Evolutionary conservation across 1,284 basidiomycete species (phyloP), one percentile per base, ranked within the genome.

Genomic region (Megacollybia platyphylla): DNA sequence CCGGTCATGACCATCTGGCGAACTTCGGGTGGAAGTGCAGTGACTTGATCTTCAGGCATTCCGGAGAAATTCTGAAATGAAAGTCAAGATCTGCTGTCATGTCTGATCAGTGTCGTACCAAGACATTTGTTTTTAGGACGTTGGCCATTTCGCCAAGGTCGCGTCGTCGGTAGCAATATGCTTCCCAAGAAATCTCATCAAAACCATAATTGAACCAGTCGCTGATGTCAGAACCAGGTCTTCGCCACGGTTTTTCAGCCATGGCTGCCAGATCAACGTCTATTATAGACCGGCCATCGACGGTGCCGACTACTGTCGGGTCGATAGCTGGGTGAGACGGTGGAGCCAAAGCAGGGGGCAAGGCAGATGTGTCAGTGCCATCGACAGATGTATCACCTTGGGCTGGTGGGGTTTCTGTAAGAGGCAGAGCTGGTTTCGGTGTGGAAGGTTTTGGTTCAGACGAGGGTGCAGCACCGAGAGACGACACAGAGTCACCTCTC

Each of bases 171-270:
- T 86, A 82, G 53, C 88, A 86, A 60, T 93, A 99, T 37, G 83
- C 79, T 52, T 88, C 86, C 89, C 92, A 99, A 13, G 85, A 86
- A 9, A 90, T 74, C 62, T 99, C 96, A 59, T 98, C 94, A 57
- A 98, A 98, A 0, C 96, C 96, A 54, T 97, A 98, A 63, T 99
- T 98, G 67, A 98, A 99, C 84, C 90, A 99, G 64, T 97, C 94
- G 52, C 87, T 87, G 44, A 97, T 70, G 64, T 97, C 91, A 5
- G 89, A 83, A 11, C 96, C 96, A 7, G 93, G 87, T 43, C 84
- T 67, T 46, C 94, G 70, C 96, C 96, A 99, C 2, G 87, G 84
- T 58, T 96, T 94, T 45, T 88, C 85, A 17, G 84, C 68, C 59
- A 97, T 71, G 17, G 83, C 76, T 18, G 70, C 73, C 40, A 97